phyloP scores from a whole-genome alignment of 2,329 filamentous ascomycete genomes.

The Clarireedia hainanense region DNA sequence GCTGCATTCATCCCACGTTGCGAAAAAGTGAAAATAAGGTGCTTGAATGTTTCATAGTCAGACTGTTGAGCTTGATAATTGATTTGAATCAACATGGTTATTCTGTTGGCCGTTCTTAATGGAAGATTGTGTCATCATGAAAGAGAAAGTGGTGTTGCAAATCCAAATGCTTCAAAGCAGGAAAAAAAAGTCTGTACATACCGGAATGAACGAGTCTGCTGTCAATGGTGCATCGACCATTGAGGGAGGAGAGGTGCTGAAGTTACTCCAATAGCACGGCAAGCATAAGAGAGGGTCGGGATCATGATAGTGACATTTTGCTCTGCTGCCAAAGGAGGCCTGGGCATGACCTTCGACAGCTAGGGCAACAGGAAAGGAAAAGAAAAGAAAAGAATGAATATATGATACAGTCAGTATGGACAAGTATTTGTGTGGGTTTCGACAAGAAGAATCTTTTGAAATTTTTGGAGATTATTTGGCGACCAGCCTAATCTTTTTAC shows the following conservation, averaged over 20 bases:
- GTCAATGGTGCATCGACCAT: no score
- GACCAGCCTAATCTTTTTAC: not conserved
- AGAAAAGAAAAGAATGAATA: not conserved
- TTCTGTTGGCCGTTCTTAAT: slow-evolving; percentile 64
- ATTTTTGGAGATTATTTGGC: not conserved
- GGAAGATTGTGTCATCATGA: slow-evolving; percentile 45
- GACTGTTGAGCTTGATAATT: slow-evolving; percentile 59
- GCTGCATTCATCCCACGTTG: not conserved
- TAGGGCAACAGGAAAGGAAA: not conserved
- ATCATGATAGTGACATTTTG: no score
- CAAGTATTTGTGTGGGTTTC: not conserved
- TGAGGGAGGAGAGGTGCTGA: no score
- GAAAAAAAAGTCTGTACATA: no score
- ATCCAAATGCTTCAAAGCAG: no score
- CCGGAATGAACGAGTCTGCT: no score
- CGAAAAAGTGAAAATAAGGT: not conserved
- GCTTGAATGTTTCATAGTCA: slow-evolving; percentile 32
- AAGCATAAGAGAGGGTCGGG: no score
- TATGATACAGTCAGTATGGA: not conserved
- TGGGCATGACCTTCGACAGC: no score
- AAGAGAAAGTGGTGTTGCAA: slow-evolving; percentile 2
- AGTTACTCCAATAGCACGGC: no score
- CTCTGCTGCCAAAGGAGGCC: no score
- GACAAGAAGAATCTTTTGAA: not conserved
- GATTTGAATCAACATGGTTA: slow-evolving; percentile 45